Conservation (phyloP, 148 eudicot genomes). For the Diospyros lotus region DNA sequence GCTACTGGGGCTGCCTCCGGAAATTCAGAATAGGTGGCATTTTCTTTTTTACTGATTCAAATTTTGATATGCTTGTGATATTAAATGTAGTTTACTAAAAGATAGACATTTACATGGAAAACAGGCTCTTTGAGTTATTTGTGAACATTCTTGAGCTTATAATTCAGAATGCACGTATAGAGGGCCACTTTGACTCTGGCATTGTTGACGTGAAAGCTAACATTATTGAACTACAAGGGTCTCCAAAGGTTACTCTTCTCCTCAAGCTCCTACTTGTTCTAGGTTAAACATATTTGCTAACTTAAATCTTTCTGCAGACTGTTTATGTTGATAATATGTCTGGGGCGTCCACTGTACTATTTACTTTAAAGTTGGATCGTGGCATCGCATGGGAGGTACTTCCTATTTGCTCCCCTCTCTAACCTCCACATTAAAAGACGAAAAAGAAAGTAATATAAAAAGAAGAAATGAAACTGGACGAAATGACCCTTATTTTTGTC, state of each 20-base stretch:
- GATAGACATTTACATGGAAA: neutral
- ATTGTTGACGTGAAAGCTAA: constrained; percentile 90
- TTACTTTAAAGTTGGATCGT: constrained; percentile 83
- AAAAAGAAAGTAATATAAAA: neutral
- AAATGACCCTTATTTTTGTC: too few relatives aligned
- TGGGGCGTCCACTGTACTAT: constrained; percentile 90
- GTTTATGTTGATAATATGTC: constrained; percentile 85
- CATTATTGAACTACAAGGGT: constrained; percentile 62
- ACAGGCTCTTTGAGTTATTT: constrained; percentile 93
- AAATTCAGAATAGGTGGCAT: constrained; percentile 77
- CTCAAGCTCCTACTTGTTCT: neutral
- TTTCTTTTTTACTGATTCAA: neutral
- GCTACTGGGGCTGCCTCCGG: constrained; percentile 87
- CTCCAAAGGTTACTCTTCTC: constrained; percentile 67
- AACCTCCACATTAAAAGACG: neutral
- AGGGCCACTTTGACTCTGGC: constrained; percentile 92
- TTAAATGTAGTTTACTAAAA: neutral
- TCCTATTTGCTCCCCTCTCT: neutral
- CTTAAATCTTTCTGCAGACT: constrained; percentile 49
- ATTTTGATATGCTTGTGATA: neutral
- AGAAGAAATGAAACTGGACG: neutral
- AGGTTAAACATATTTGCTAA: neutral
- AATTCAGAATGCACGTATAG: constrained; percentile 74
- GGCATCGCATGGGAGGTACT: constrained; percentile 90
- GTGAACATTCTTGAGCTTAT: constrained; percentile 73